phyloP scores from a whole-genome alignment of 768 basidiomycete species.

The Tulasnella sp. region DNA sequence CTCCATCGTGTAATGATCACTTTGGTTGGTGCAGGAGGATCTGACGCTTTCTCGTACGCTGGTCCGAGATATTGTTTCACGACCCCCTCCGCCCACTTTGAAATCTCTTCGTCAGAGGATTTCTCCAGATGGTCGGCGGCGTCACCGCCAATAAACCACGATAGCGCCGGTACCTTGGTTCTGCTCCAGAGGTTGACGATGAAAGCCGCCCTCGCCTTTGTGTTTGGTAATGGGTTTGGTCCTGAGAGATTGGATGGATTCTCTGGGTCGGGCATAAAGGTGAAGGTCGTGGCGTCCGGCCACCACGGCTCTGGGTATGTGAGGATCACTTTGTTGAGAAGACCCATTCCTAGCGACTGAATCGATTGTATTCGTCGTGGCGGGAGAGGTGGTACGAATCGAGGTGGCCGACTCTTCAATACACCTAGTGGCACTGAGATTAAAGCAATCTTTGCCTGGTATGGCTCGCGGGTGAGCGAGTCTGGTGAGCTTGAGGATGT shows the following conservation, averaged over 20 bases:
- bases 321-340: conserved; percentile 16
- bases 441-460: neutral
- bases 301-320: conserved; percentile 10
- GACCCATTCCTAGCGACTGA: conserved; percentile 1
- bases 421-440: conserved; percentile 15
- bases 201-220: neutral
- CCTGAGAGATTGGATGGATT: neutral
- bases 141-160: conserved; percentile 12
- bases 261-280: conserved; percentile 8
- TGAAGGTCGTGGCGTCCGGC: neutral
- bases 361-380: conserved; percentile 1
- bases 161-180: neutral
- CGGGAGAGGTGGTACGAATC: conserved; percentile 13
- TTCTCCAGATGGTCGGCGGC: conserved; percentile 13
- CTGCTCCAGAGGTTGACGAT: conserved; percentile 16
- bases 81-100: conserved; percentile 4
- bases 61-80: conserved; percentile 9
- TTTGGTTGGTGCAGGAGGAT: conserved; percentile 8
- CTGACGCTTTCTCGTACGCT: no score
- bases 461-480: neutral
- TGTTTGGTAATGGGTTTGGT: neutral
- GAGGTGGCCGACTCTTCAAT: conserved; percentile 2
- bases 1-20: conserved; percentile 16
- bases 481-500: no score
- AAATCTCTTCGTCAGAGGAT: conserved; percentile 8